Percentiles rank a stretch among this genome's conserved stretches.
phyloP scores from a whole-genome alignment of 2,329 filamentous ascomycete species.

The Macrophomina pseudophaseolina region DNA sequence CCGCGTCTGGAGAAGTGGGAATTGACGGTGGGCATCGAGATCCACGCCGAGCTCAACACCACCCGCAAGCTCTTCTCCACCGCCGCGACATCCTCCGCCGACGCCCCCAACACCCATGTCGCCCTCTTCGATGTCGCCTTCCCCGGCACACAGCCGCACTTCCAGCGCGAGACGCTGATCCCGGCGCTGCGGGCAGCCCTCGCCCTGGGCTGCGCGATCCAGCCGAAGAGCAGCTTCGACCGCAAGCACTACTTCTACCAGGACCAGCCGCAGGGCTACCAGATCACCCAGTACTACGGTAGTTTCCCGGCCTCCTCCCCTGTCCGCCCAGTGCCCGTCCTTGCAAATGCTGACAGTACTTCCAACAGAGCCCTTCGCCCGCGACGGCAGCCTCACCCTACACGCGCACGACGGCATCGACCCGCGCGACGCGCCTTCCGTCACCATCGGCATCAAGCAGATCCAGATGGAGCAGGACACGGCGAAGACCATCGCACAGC shows the following conservation, averaged over 20 bases:
- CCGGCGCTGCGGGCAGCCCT: conserved; percentile 90
- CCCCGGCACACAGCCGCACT: conserved; percentile 84
- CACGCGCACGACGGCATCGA: conserved; percentile 79
- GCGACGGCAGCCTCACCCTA: conserved; percentile 73
- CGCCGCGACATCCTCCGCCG: conserved; percentile 56
- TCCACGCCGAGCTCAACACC: conserved; percentile 95
- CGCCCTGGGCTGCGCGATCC: conserved; percentile 79
- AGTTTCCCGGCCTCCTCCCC: conserved; percentile 15
- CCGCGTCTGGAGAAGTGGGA: conserved; percentile 71
- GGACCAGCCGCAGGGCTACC: conserved; percentile 95
- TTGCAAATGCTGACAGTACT: neutral
- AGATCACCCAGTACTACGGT: conserved; percentile 95
- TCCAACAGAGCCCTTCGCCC: conserved; percentile 62
- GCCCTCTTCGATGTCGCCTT: conserved; percentile 87
- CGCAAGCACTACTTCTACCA: conserved; percentile 99
- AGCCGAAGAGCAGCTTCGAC: conserved; percentile 82
- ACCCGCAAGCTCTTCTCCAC: conserved; percentile 86
- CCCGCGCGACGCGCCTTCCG: conserved; percentile 69
- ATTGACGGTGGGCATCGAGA: conserved; percentile 93
- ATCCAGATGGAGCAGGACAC: conserved; percentile 98
- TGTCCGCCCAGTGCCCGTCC: no score
- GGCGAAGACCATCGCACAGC: conserved; percentile 85
- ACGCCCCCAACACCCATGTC: conserved; percentile 82
- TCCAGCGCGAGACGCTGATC: conserved; percentile 81
- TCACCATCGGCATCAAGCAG: conserved; percentile 85